These are phyloP conservation scores for Pythium pyrilobum DNA, from an alignment of 352 stramenopile species.

Conservation along the genomic window DNA sequence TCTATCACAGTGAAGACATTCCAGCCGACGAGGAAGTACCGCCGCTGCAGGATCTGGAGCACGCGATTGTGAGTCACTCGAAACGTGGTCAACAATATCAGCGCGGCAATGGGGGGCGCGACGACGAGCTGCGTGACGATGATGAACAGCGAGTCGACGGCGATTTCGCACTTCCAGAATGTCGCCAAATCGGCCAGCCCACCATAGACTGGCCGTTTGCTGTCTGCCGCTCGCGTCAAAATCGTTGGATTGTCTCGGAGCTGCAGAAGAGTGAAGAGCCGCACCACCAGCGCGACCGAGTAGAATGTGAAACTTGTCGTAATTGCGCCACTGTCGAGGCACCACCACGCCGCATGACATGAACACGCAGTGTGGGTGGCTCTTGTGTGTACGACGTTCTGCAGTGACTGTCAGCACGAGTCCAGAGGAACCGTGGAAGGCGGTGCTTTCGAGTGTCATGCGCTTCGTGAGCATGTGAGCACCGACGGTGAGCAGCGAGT, in stretches of 20 bases:
- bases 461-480: conserved; percentile 18
- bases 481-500: conserved; percentile 8
- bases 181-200: conserved; percentile 12
- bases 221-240: conserved; percentile 7
- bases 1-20: conserved; percentile 29
- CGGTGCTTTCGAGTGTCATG: conserved; percentile 12
- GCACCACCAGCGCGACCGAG: conserved; percentile 15
- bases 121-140: no score
- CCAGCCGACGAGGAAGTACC: conserved; percentile 35
- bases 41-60: conserved; percentile 19
- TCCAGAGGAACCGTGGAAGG: no score
- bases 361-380: no score
- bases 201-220: conserved; percentile 18
- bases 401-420: no score
- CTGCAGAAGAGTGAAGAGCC: conserved; percentile 18
- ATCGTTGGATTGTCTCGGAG: conserved; percentile 16
- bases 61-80: conserved; percentile 13
- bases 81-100: conserved; percentile 11
- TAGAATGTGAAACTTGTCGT: conserved; percentile 33
- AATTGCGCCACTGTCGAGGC: conserved; percentile 19
- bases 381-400: no score
- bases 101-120: conserved; percentile 1
- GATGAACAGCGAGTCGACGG: no score
- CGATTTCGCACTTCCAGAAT: no score
- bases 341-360: conserved; percentile 10